These are phyloP conservation scores for Lithospermum erythrorhizon DNA, from an alignment of 257 asterid species.

Conservation along the genomic window DNA sequence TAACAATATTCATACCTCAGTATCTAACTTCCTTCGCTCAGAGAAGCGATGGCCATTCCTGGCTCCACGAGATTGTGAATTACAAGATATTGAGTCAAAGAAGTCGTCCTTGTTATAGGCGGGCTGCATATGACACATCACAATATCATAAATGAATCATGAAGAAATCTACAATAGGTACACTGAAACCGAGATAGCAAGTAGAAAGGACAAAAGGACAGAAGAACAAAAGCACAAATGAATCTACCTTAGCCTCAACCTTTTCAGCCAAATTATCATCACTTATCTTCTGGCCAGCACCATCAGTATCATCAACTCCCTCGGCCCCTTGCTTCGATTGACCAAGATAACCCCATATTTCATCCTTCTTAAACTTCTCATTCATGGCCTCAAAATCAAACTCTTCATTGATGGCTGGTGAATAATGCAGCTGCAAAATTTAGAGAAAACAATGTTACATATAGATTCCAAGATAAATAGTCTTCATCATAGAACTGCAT, in stretches of 20 bases:
- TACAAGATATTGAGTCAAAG: slow-evolving; percentile 66
- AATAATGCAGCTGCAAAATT: slow-evolving; percentile 25
- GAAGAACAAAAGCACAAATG: background rate
- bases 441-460: background rate
- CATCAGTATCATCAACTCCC: slow-evolving; percentile 21
- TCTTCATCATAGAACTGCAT: background rate
- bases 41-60: slow-evolving; percentile 41
- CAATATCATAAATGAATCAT: background rate
- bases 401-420: slow-evolving; percentile 41
- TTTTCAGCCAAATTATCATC: slow-evolving; percentile 26
- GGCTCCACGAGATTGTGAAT: slow-evolving; percentile 38
- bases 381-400: slow-evolving; percentile 77
- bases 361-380: slow-evolving; percentile 73
- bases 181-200: background rate
- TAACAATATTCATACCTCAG: slow-evolving; percentile 35
- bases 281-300: slow-evolving; percentile 17
- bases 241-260: slow-evolving; percentile 41
- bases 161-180: background rate
- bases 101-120: slow-evolving; percentile 71
- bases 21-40: slow-evolving; percentile 36
- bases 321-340: slow-evolving; percentile 38
- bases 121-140: slow-evolving; percentile 37
- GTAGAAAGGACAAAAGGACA: background rate
- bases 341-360: slow-evolving; percentile 72
- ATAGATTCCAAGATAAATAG: background rate